phyloP scores from a whole-genome alignment of 2,329 filamentous ascomycete species.

The Fusarium oxysporum region DNA sequence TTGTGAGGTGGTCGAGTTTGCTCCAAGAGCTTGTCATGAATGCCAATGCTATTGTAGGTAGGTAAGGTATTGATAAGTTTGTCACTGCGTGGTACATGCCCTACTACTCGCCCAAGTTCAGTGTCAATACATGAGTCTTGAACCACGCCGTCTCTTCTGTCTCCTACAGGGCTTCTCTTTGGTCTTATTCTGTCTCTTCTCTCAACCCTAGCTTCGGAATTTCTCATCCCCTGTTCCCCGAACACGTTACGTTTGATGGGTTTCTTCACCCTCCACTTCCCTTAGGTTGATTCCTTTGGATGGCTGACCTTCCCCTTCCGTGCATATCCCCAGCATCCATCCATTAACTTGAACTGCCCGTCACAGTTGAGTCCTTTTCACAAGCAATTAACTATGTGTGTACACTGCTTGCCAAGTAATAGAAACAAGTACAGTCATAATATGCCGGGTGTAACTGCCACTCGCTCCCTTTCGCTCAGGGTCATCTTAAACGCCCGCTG shows the following conservation, averaged over 20 bases:
- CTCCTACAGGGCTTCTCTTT: background rate
- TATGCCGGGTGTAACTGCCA: background rate
- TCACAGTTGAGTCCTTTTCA: background rate
- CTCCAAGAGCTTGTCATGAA: slow-evolving; percentile 1
- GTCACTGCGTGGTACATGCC: background rate
- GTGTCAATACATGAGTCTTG: background rate
- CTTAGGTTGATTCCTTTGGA: slow-evolving; percentile 12
- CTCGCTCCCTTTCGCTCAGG: slow-evolving; percentile 6
- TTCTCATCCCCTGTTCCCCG: slow-evolving; percentile 34
- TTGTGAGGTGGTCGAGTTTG: background rate
- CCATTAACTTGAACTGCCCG: background rate
- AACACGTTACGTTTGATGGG: slow-evolving; percentile 9
- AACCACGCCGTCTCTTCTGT: slow-evolving; percentile 1
- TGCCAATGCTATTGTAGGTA: background rate
- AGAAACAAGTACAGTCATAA: background rate
- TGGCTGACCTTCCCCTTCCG: slow-evolving; percentile 34
- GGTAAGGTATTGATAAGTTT: background rate
- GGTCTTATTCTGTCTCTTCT: slow-evolving; percentile 1
- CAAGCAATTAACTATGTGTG: background rate
- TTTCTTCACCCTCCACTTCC: slow-evolving; percentile 8
- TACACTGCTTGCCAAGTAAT: background rate
- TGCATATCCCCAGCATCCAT: slow-evolving; percentile 20
- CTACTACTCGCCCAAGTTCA: background rate
- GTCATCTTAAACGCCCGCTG: slow-evolving; percentile 9
- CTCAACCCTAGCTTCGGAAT: slow-evolving; percentile 22